Conservation (phyloP, 805 yeast species). For the Priceomyces castillae region DNA sequence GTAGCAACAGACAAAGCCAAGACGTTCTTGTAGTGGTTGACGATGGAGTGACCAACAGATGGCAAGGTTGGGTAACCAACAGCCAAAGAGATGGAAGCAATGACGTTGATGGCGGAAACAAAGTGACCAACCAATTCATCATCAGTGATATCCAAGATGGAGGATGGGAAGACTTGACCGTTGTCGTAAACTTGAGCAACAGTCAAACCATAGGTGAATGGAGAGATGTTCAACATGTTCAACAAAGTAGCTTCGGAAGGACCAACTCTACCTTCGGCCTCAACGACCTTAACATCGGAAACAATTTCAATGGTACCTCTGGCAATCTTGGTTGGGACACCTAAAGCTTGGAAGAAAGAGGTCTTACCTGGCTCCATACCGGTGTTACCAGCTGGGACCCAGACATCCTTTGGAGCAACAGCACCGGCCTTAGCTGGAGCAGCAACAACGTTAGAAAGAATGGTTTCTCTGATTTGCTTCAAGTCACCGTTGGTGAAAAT, state of each 20-base stretch:
- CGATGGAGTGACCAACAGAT: slow-evolving; percentile 97
- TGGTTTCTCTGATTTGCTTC: slow-evolving; percentile 84
- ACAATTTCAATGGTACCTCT: slow-evolving; percentile 99
- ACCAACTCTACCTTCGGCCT: slow-evolving; percentile 86
- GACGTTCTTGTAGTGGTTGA: slow-evolving; percentile 99
- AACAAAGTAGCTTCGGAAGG: slow-evolving; percentile 98
- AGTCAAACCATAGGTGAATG: slow-evolving; percentile 98
- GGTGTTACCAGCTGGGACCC: slow-evolving; percentile 99
- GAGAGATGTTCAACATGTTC: slow-evolving; percentile 99
- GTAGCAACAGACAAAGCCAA: slow-evolving; percentile 97
- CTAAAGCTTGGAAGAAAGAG: slow-evolving; percentile 99
- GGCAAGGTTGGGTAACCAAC: slow-evolving; percentile 99
- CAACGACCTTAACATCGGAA: slow-evolving; percentile 93
- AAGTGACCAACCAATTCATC: slow-evolving; percentile 93
- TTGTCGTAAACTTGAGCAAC: slow-evolving; percentile 97
- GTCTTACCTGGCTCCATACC: slow-evolving; percentile 99
- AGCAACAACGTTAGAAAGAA: slow-evolving; percentile 92
- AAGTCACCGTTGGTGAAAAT: slow-evolving; percentile 97
- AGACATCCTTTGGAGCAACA: slow-evolving; percentile 95
- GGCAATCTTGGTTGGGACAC: slow-evolving; percentile 99
- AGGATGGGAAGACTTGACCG: slow-evolving; percentile 96
- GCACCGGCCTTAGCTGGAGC: slow-evolving; percentile 99
- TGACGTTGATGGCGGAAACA: slow-evolving; percentile 85
- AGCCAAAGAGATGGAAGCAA: slow-evolving; percentile 96
- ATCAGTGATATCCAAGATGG: slow-evolving; percentile 97